A percentile compares a stretch with the other conserved stretches of the same genome.
Evolutionary conservation across 305 asterid genomes (phyloP).

Genomic region (Andrographis paniculata): DNA sequence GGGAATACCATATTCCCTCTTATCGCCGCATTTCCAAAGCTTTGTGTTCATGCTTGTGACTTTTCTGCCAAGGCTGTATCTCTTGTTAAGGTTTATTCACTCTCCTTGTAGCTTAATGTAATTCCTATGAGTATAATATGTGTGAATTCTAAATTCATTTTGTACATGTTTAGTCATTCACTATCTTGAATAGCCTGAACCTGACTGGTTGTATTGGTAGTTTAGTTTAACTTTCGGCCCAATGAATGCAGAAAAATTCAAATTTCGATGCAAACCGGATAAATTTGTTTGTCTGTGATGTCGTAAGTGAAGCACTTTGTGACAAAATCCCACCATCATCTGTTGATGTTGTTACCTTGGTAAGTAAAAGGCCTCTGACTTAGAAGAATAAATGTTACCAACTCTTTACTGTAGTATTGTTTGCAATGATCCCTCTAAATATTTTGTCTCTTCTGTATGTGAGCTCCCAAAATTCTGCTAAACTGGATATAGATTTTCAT

Average conservation of each 20-base stretch:
- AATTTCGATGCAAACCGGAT: conserved; percentile 34
- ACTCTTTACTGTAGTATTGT: background rate
- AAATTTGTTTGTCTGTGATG: conserved; percentile 57
- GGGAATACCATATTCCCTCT: conserved; percentile 81
- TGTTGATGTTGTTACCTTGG: conserved; percentile 70
- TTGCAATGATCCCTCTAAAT: conserved; percentile 9
- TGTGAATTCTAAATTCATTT: background rate
- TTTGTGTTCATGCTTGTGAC: conserved; percentile 73
- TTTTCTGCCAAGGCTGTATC: conserved; percentile 56
- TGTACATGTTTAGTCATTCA: background rate
- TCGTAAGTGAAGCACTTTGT: conserved; percentile 52
- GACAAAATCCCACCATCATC: conserved; percentile 44
- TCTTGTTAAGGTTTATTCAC: conserved; percentile 55
- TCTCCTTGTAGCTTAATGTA: conserved; percentile 13
- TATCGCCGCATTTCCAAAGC: conserved; percentile 51
- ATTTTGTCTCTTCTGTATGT: conserved; percentile 5
- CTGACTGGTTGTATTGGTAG: background rate
- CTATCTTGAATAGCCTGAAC: background rate
- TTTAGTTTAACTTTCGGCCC: conserved; percentile 18
- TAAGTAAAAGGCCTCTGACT: conserved; percentile 27
- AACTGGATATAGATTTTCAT: conserved; percentile 54
- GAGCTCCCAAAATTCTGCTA: conserved; percentile 19
- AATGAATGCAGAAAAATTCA: conserved; percentile 46
- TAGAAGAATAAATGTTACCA: conserved; percentile 5
- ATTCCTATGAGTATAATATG: conserved; percentile 4